Evolutionary conservation across 305 asterid genomes (phyloP).

Genomic region (Fraxinus baroniana): DNA sequence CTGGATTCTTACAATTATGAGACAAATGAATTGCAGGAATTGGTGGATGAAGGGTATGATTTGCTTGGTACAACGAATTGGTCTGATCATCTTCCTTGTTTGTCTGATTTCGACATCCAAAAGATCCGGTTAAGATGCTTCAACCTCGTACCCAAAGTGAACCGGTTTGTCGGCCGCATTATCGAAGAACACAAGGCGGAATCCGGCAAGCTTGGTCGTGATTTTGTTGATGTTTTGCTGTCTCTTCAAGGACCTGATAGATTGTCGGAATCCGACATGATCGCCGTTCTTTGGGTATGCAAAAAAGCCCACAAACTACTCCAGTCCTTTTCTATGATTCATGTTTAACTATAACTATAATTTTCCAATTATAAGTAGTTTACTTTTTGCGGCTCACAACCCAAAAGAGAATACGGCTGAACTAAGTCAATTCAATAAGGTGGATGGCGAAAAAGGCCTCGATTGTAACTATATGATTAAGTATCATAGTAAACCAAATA

Average conservation of each 20-base stretch:
- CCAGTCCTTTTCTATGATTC: conserved; percentile 32
- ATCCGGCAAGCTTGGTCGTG: conserved; percentile 21
- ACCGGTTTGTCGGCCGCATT: conserved; percentile 51
- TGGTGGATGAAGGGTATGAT: conserved; percentile 71
- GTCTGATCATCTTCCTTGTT: conserved; percentile 69
- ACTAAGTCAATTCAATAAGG: neutral
- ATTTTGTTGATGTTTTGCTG: conserved; percentile 63
- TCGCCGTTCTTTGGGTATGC: conserved; percentile 85
- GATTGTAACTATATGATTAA: neutral
- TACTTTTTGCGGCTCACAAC: neutral
- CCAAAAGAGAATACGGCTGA: neutral
- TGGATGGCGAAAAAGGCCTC: neutral
- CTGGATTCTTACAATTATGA: conserved; percentile 29
- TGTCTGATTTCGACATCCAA: conserved; percentile 62
- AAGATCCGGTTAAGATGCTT: conserved; percentile 60
- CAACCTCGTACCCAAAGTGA: conserved; percentile 62
- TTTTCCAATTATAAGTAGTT: neutral
- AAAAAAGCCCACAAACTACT: neutral
- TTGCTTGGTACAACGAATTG: conserved; percentile 61
- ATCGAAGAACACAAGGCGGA: conserved; percentile 40
- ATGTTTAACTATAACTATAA: neutral
- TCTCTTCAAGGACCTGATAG: conserved; percentile 49
- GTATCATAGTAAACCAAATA: neutral
- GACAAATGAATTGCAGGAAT: conserved; percentile 39
- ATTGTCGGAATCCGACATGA: conserved; percentile 69